Evolutionary conservation across 2,329 filamentous ascomycete species (phyloP).

Genomic region (Aureobasidium pullulans): DNA sequence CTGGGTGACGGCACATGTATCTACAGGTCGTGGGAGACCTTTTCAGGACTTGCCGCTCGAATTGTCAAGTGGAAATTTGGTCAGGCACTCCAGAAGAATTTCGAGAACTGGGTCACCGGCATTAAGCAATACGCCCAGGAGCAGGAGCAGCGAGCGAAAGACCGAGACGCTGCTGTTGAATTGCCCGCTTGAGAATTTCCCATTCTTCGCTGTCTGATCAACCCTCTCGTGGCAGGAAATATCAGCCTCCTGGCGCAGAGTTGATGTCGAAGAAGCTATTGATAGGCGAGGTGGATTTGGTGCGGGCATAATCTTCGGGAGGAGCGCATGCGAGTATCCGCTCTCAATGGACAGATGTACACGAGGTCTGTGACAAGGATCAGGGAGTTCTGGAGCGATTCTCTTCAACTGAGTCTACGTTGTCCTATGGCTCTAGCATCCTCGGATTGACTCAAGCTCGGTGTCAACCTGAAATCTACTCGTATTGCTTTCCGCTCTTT

Average conservation of each 20-base stretch:
- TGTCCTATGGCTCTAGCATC: no score
- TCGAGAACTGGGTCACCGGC: conserved; percentile 35
- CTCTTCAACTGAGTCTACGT: no score
- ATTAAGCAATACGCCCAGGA: conserved; percentile 36
- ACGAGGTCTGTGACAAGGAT: not conserved
- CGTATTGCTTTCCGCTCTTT: not conserved
- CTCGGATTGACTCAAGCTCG: no score
- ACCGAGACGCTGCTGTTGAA: not conserved
- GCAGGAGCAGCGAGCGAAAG: conserved; percentile 14
- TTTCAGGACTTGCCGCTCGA: conserved; percentile 36
- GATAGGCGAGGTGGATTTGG: no score
- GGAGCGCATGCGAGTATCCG: not conserved
- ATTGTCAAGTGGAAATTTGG: conserved; percentile 37
- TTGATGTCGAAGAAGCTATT: no score
- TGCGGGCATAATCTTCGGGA: no score
- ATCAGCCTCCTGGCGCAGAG: no score
- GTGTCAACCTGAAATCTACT: not conserved
- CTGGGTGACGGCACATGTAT: conserved; percentile 28
- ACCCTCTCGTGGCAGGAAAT: no score
- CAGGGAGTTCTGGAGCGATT: no score
- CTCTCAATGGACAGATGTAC: not conserved
- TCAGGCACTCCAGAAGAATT: conserved; percentile 29
- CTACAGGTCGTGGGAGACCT: conserved; percentile 40
- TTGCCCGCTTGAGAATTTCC: not conserved
- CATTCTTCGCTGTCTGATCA: not conserved